Base-by-base conservation (phyloP, 495 filamentous ascomycete species). In the Opeltia flavorubescens region DNA sequence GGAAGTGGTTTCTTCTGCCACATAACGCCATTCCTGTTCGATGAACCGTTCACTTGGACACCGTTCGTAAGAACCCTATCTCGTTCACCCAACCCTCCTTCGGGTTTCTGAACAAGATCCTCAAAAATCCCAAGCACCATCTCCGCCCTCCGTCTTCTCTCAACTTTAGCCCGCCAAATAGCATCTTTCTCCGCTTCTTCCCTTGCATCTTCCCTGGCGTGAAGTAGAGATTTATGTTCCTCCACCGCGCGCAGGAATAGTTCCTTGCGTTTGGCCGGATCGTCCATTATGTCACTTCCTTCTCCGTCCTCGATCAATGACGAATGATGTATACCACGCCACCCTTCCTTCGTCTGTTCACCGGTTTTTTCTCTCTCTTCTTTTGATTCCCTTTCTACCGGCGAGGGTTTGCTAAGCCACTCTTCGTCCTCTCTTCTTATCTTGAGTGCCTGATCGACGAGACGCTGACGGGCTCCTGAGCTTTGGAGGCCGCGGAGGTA, bases 401-500 rank as follows among this genome's bases (percentile, higher is more conserved):
- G 43, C 48, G 27, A 48, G 53, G 3, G 46, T 21, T 62, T 51
- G 18, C 50, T 35, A 3, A 55, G 44, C 48, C 46, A 51, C 21
- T 51, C 55, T 21, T 70, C 64, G 47, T 76, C 72, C 17, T 51
- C 59, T 48, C 64, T 64, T 33, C 67, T 67, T 44, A 76, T 66
- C 30, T 77, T 70, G 44, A 69, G 65, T 4, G 83, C 81, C 17
- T 68, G 66, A 50, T 81, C 69, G n/a, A 74, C 68, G 43, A 86
- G 62, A 23, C 81, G 69, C 26, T 55, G 52, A 46, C 70, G 78
- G 52, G 70, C 83, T 44, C 54, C 75, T 36, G 70, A 70, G 15
- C 84, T 81, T 64, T 81, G 75, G 53, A 91, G 58, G 27, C 84
- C 84, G 36, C 70, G 65, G 45, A 94, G 66, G 60, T 94, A 94